Evolutionary conservation across 2,329 filamentous ascomycete genomes (phyloP), one percentile per base, ranked within the genome.

Genomic region (Aspergillus cejpii): DNA sequence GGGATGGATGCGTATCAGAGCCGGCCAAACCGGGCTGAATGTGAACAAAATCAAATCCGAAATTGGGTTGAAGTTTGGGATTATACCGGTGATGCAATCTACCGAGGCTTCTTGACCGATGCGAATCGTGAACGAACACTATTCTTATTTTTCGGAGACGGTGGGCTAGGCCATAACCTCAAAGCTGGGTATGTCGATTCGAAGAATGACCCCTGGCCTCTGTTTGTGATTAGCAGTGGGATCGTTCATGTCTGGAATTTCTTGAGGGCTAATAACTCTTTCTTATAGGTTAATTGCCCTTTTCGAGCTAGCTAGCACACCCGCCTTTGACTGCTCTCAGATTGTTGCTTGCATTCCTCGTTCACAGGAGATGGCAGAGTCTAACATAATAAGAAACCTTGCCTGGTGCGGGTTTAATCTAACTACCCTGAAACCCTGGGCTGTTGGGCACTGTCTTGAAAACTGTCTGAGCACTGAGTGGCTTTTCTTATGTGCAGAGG

Each of bases 361-460:
- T 52, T 73, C 74, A 37, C 79, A 84, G 51, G 75, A 79, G 29
- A 68, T 75, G 20, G 71, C 77, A 47, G 80, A 86, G 50, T 73
- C 78, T 46, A 79, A 83, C 55, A 74, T 81, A 47, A 74, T 85
- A 60, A 87, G 85, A 66, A 90, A 88, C 59, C 78, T 96, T 41
- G 86, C 89, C 64, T 96, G 90, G 90, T 90, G 94, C 53, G 90
- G 90, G 44, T 95, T 95, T 62, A 85, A 87, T 62, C 77, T 91
- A 54, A 82, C 81, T 39, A 91, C 86, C 19, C 75, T 96, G 34
- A 83, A 89, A 55, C 78, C 80, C 56, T 95, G 88, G 84, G 77
- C 48, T 37, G 28, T 45, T 15, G 37, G 79, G 12, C 71, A 74
- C 37, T 74, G 75, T 29, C 64, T 65, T 38, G 70, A 69, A 37